These are phyloP conservation scores for Solanum virginianum DNA, from an alignment of 257 asterid genomes.

Conservation along the genomic window DNA sequence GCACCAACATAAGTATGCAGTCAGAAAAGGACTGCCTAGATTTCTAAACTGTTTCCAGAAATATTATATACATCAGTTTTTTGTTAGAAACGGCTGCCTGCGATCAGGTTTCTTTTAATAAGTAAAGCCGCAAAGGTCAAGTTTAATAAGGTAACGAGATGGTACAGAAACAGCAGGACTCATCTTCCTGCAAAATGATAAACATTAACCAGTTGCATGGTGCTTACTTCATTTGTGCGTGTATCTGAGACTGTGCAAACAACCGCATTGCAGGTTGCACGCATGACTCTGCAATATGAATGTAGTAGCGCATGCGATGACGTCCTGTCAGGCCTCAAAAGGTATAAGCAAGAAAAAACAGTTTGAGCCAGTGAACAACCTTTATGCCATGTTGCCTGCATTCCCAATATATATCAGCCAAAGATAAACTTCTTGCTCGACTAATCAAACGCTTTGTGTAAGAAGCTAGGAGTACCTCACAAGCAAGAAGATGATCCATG, in stretches of 20 bases:
- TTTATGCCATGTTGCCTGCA: conserved; percentile 99
- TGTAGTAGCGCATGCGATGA: conserved; percentile 77
- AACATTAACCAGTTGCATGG: background rate
- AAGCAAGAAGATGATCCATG: conserved; percentile 92
- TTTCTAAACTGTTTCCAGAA: background rate
- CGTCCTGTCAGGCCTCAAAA: conserved; percentile 84
- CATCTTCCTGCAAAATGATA: background rate
- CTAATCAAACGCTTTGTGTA: background rate
- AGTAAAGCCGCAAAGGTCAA: background rate
- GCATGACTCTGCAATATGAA: conserved; percentile 74
- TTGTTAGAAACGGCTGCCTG: background rate
- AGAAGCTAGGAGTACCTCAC: conserved; percentile 57
- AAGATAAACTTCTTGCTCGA: background rate
- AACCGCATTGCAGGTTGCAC: conserved; percentile 78
- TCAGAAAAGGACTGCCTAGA: background rate
- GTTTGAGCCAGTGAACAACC: conserved; percentile 97
- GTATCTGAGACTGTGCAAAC: conserved; percentile 83
- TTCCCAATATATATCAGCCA: background rate
- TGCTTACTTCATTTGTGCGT: conserved; percentile 92
- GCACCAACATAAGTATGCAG: background rate
- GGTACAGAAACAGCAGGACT: background rate
- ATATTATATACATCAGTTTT: background rate
- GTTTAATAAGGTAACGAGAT: background rate
- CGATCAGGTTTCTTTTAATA: background rate
- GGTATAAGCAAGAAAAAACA: conserved; percentile 85